Percentiles rank a stretch among this genome's conserved stretches.
These are phyloP conservation scores for Astragalus glycyphyllos DNA, from an alignment of 306 rosid genomes.

Conservation along the genomic window DNA sequence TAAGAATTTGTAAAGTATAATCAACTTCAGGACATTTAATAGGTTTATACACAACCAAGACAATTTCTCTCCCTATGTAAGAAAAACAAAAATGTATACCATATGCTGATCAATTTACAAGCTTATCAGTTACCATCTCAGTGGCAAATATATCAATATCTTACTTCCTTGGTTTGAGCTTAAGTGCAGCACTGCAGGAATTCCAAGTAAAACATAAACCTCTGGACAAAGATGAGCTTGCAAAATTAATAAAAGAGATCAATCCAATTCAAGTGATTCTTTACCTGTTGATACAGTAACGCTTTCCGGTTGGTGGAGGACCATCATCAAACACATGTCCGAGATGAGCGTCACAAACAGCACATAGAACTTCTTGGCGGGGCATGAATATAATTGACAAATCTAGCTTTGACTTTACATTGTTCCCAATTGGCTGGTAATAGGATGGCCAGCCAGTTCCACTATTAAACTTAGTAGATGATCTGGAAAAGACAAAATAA, in stretches of 20 bases:
- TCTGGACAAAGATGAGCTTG: constrained; percentile 6
- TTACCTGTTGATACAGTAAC: constrained; percentile 91
- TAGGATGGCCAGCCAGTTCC: constrained; percentile 99
- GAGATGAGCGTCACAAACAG: constrained; percentile 87
- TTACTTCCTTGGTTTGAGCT: constrained; percentile 61
- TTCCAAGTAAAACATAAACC: constrained; percentile 33
- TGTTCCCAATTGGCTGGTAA: constrained; percentile 76
- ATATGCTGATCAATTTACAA: constrained; percentile 41
- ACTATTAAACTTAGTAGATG: constrained; percentile 88
- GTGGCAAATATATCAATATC: neutral
- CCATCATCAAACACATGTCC: constrained; percentile 98
- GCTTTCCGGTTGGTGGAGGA: constrained; percentile 89
- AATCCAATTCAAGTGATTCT: neutral
- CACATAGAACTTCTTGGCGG: constrained; percentile 87
- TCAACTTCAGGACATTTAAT: constrained; percentile 3
- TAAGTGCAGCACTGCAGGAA: constrained; percentile 72
- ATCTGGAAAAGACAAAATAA: constrained; percentile 55
- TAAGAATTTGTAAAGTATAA: neutral
- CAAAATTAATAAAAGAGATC: neutral
- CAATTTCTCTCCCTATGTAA: neutral
- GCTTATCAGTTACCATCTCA: constrained; percentile 19
- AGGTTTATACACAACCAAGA: constrained; percentile 11
- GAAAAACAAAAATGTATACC: constrained; percentile 12
- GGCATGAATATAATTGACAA: constrained; percentile 94
- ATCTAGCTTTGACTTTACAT: constrained; percentile 80